These are phyloP conservation scores for Termitomyces sp. DNA, from an alignment of 1,284 basidiomycete genomes.

Conservation along the genomic window DNA sequence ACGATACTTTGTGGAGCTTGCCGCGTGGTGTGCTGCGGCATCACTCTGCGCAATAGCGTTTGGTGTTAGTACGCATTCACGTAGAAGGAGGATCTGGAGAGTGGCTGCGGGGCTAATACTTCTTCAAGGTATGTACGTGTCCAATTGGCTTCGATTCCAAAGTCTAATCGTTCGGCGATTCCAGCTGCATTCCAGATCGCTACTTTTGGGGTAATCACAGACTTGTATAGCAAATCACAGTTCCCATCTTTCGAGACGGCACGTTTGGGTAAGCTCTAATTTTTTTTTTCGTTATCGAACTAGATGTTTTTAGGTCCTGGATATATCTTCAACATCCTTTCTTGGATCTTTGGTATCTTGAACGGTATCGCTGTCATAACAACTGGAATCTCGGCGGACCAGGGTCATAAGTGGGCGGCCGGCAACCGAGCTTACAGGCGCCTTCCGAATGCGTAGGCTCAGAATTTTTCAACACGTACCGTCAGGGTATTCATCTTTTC, in stretches of 20 bases:
- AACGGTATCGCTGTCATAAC: constrained; percentile 49
- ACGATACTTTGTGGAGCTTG: constrained; percentile 56
- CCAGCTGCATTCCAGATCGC: constrained; percentile 56
- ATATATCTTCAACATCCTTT: constrained; percentile 52
- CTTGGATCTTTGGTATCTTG: constrained; percentile 55
- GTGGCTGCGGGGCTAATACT: constrained; percentile 58
- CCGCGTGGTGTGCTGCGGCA: constrained; percentile 55
- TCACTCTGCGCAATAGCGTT: constrained; percentile 56
- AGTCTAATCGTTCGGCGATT: background rate
- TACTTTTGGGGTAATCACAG: constrained; percentile 61
- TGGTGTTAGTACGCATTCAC: constrained; percentile 66
- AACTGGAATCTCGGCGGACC: constrained; percentile 63
- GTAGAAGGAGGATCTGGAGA: constrained; percentile 70
- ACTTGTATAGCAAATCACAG: constrained; percentile 43
- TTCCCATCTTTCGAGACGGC: constrained; percentile 54
- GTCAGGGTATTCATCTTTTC: background rate
- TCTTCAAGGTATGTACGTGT: constrained; percentile 45
- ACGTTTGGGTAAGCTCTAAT: constrained; percentile 44
- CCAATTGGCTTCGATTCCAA: background rate
- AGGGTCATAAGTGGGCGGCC: constrained; percentile 69
- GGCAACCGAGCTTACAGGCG: constrained; percentile 64
- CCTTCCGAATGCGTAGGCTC: constrained; percentile 5
- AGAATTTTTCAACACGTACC: background rate
- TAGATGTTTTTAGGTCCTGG: constrained; percentile 39
- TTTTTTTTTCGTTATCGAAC: background rate